These are phyloP conservation scores for Ploettnerulaceae sp. DNA, from an alignment of 2,329 filamentous ascomycete genomes.

Conservation along the genomic window DNA sequence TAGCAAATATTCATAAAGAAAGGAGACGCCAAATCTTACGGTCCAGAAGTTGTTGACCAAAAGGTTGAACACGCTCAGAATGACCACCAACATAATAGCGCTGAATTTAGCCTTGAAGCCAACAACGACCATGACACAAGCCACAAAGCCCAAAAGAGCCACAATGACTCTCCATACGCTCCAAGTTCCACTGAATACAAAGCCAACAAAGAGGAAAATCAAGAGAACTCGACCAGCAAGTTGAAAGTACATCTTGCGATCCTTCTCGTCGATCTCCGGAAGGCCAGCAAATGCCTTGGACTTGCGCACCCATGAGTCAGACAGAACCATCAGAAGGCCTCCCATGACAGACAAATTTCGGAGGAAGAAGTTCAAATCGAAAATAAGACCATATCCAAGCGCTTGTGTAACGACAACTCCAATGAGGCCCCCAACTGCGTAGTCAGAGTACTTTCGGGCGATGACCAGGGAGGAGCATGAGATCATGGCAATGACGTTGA, in stretches of 20 bases:
- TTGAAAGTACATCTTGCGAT: slow-evolving; percentile 99
- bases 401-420: slow-evolving; percentile 89
- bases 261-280: slow-evolving; percentile 94
- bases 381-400: slow-evolving; percentile 94
- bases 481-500: slow-evolving; percentile 86
- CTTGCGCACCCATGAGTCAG: slow-evolving; percentile 97
- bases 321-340: slow-evolving; percentile 94
- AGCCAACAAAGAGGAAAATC: slow-evolving; percentile 96
- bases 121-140: slow-evolving; percentile 97
- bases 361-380: slow-evolving; percentile 99
- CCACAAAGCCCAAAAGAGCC: slow-evolving; percentile 77
- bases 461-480: slow-evolving; percentile 82
- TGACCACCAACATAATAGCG: slow-evolving; percentile 88
- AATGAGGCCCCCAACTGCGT: slow-evolving; percentile 85
- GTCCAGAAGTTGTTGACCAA: slow-evolving; percentile 99
- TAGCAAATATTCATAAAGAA: neutral
- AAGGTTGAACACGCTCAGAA: slow-evolving; percentile 94
- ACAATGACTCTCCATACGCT: slow-evolving; percentile 82
- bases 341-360: slow-evolving; percentile 97
- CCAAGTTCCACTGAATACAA: slow-evolving; percentile 94
- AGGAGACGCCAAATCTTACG: slow-evolving; percentile 51
- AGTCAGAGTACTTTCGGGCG: slow-evolving; percentile 85
- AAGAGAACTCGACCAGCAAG: slow-evolving; percentile 90
- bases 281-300: slow-evolving; percentile 93
- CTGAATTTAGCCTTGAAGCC: slow-evolving; percentile 99